A percentile compares a stretch with the other conserved stretches of the same genome.
These are phyloP conservation scores for Annulohypoxylon nitens DNA, from an alignment of 495 filamentous ascomycete species.

Conservation along the genomic window DNA sequence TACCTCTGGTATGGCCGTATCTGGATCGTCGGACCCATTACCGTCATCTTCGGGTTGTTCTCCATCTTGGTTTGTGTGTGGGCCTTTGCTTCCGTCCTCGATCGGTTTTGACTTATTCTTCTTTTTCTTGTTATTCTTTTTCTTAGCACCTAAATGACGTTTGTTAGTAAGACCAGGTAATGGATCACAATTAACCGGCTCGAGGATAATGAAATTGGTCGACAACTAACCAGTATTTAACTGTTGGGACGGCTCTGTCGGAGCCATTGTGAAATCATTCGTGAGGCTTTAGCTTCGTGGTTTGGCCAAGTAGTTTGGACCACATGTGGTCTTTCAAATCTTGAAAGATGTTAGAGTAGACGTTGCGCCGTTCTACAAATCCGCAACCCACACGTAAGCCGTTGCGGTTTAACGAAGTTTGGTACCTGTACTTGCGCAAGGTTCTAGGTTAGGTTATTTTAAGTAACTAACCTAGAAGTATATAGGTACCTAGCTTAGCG, in stretches of 20 bases:
- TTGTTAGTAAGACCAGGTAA: constrained; percentile 25
- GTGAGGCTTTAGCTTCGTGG: constrained; percentile 24
- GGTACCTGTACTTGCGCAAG: constrained; percentile 16
- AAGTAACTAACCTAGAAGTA: constrained; percentile 8
- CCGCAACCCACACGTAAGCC: constrained; percentile 44
- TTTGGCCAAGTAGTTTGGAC: constrained; percentile 19
- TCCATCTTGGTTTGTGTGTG: constrained; percentile 51
- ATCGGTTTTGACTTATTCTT: constrained; percentile 62
- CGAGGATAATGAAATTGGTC: constrained; percentile 13
- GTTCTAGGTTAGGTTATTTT: background rate
- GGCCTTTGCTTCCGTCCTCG: constrained; percentile 55
- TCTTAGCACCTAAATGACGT: constrained; percentile 63
- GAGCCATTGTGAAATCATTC: constrained; percentile 50
- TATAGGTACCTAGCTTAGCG: constrained; percentile 20
- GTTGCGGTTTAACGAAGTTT: constrained; percentile 26
- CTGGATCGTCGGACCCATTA: constrained; percentile 50
- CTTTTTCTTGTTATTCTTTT: constrained; percentile 81
- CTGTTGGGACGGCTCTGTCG: constrained; percentile 50
- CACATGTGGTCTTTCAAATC: constrained; percentile 2
- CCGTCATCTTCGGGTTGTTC: constrained; percentile 52
- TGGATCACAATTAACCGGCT: constrained; percentile 7
- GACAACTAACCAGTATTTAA: constrained; percentile 46
- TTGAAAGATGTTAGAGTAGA: constrained; percentile 29
- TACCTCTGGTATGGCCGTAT: constrained; percentile 24
- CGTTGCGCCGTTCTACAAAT: constrained; percentile 41